These are phyloP conservation scores for Globisporangium canariense DNA, from an alignment of 352 stramenopile species.

Conservation along the genomic window DNA sequence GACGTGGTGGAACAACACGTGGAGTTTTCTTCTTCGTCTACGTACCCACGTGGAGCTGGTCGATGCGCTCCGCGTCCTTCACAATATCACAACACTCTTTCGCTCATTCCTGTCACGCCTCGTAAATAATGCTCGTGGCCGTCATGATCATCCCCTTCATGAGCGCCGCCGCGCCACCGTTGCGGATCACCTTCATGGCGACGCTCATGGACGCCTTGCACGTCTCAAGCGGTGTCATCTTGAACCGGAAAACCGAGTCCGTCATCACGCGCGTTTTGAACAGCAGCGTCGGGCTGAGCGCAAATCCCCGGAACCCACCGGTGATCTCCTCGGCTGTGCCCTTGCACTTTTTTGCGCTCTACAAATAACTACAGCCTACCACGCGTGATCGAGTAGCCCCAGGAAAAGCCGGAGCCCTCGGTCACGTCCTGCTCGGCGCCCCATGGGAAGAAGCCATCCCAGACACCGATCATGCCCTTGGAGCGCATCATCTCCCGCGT, in stretches of 20 bases:
- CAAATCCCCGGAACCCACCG: slow-evolving; percentile 90
- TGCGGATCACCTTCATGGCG: slow-evolving; percentile 87
- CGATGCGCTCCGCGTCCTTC: no score
- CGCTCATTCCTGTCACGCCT: no score
- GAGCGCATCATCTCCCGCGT: slow-evolving; percentile 79
- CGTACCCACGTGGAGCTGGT: no score
- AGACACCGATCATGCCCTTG: slow-evolving; percentile 89
- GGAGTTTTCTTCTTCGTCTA: no score
- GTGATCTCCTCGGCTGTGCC: slow-evolving; percentile 74
- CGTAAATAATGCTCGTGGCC: no score
- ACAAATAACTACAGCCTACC: slow-evolving; percentile 58
- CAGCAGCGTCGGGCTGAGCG: slow-evolving; percentile 89
- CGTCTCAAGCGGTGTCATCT: slow-evolving; percentile 87
- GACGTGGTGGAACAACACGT: not conserved
- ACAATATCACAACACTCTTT: no score
- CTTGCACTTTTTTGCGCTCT: slow-evolving; percentile 38
- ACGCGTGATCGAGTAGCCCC: slow-evolving; percentile 77
- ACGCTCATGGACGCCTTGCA: slow-evolving; percentile 77
- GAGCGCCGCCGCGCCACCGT: slow-evolving; percentile 81
- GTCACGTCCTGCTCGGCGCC: slow-evolving; percentile 84
- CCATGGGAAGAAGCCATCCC: slow-evolving; percentile 94
- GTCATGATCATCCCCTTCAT: slow-evolving; percentile 89
- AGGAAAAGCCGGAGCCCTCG: slow-evolving; percentile 91
- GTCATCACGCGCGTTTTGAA: slow-evolving; percentile 96
- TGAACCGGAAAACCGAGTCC: slow-evolving; percentile 87